phyloP scores from a whole-genome alignment of 495 filamentous ascomycete genomes.

The Talaromyces adpressus region DNA sequence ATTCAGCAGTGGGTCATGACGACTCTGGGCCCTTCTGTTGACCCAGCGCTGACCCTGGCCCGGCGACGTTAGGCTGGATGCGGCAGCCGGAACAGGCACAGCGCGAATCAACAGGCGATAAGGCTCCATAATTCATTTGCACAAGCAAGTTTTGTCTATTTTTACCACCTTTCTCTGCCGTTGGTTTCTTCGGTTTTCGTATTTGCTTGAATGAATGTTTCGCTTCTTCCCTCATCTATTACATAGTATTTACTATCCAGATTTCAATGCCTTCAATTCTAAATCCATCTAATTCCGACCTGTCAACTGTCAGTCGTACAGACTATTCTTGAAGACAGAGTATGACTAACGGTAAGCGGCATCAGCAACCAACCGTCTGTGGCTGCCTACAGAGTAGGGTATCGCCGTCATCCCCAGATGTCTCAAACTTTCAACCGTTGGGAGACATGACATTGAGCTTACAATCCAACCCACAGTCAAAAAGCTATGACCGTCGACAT shows the following conservation, averaged over 20 bases:
- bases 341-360: background rate
- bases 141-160: slow-evolving; percentile 1
- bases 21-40: background rate
- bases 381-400: background rate
- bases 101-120: slow-evolving; percentile 1
- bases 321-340: background rate
- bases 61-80: slow-evolving; percentile 3
- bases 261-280: background rate
- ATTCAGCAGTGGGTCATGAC: background rate
- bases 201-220: background rate
- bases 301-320: background rate
- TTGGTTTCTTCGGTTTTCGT: background rate
- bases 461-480: too few species aligned
- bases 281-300: background rate
- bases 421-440: background rate
- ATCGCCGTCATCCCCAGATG: background rate
- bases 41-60: background rate
- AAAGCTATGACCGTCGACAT: background rate
- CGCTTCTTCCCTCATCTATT: background rate
- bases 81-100: slow-evolving; percentile 6
- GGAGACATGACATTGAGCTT: too few species aligned
- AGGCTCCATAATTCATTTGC: slow-evolving; percentile 3
- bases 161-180: background rate
- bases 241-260: background rate
- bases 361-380: background rate